phyloP scores from a whole-genome alignment of 176 grass and related monocot species.

The Thinopyrum elongatum region DNA sequence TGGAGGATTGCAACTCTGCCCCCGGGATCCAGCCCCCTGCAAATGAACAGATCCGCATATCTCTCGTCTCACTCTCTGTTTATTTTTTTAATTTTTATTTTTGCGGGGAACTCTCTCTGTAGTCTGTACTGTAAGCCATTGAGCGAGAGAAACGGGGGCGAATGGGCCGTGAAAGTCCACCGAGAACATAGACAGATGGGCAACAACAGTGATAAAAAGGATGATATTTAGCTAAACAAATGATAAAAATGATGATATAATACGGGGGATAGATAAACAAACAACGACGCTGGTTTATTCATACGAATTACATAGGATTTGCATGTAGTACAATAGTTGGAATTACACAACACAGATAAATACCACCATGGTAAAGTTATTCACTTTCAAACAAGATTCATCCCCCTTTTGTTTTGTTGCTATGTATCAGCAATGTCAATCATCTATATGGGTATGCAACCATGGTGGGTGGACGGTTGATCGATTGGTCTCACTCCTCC shows the following conservation, averaged over 20 bases:
- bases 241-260: no score
- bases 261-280: no score
- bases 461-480: background rate
- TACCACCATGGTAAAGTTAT: background rate
- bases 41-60: conserved; percentile 2
- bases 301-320: no score
- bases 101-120: no score
- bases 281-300: no score
- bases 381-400: background rate
- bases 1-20: conserved; percentile 12
- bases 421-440: background rate
- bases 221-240: no score
- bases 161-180: conserved; percentile 37
- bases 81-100: no score
- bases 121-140: background rate
- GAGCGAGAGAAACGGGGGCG: conserved; percentile 23
- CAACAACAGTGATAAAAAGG: conserved; percentile 15
- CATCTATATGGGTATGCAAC: background rate
- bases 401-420: background rate
- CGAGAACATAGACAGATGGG: background rate
- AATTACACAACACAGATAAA: background rate
- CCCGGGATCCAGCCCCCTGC: no score
- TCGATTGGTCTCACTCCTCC: background rate
- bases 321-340: no score
- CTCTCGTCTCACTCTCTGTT: background rate